Conservation (phyloP, 768 basidiomycete species). For the Pulveroboletus frians region DNA sequence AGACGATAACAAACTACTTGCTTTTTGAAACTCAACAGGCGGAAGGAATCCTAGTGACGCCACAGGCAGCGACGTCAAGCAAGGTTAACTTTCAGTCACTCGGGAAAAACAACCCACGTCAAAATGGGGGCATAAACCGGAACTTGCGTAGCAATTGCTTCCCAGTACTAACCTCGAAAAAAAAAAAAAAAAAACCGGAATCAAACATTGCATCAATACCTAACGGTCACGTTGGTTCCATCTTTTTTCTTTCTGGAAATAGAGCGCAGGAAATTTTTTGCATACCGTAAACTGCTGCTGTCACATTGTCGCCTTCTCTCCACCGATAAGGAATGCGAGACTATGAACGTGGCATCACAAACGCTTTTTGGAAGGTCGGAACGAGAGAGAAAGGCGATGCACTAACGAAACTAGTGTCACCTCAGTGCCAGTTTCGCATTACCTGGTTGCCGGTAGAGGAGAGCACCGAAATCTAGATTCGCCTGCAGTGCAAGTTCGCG, state of each 20-base stretch:
- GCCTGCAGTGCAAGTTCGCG: too few species aligned
- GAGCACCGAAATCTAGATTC: too few species aligned
- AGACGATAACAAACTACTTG: neutral
- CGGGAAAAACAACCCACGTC: slow-evolving; percentile 5
- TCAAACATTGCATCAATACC: slow-evolving; percentile 17
- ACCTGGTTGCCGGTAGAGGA: neutral
- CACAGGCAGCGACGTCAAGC: slow-evolving; percentile 17
- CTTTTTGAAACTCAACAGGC: neutral
- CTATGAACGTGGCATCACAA: slow-evolving; percentile 19
- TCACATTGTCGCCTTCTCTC: slow-evolving; percentile 11
- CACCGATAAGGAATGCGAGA: slow-evolving; percentile 14
- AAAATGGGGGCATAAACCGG: slow-evolving; percentile 12
- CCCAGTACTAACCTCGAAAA: slow-evolving; percentile 3
- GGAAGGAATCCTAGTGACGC: neutral
- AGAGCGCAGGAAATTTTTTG: slow-evolving; percentile 24
- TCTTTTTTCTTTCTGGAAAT: slow-evolving; percentile 16
- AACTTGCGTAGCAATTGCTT: slow-evolving; percentile 3
- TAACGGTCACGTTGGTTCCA: slow-evolving; percentile 11
- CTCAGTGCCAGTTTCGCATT: neutral
- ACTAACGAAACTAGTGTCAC: neutral
- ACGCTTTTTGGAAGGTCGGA: neutral
- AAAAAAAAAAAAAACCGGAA: slow-evolving; percentile 1
- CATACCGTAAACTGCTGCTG: slow-evolving; percentile 21
- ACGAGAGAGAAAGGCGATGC: neutral
- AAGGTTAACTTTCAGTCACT: slow-evolving; percentile 16